Evolutionary conservation across 1,139 yeast genomes (phyloP), one percentile per base, ranked within the genome.

Genomic region (Debaryomyces subglobosus): DNA sequence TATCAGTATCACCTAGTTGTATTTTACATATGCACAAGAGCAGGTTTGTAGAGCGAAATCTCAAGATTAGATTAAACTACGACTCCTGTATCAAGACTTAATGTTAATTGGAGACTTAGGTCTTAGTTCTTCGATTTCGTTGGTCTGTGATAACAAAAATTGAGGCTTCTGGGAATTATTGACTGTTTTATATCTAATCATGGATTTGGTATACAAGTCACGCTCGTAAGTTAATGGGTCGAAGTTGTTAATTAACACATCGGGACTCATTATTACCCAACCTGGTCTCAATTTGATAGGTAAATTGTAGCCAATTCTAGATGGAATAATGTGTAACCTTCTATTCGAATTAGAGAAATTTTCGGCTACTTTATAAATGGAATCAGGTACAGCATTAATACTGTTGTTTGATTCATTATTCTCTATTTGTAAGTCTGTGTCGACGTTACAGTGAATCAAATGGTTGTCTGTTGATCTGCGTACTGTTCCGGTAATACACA

Each of bases 401-500:
- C 43, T 53, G 2, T 44, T 46, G 12, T 33, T 34, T 3, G 34
- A 32, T 27, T 47, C 46, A n/a, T 53, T 34, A 12, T 47, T 40
- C 84, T 64, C 94, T 41, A 76, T 77, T 51, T 86, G 86, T 49
- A 91, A 74, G 65, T 92, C 97, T 0, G 97, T 91, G 61, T 92
- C 96, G 34, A 91, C 82, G 61, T 92, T 92, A 68, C 98, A 92
- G 63, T 92, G 96, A 53, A 92, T 91, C 53, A 92, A 74, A 63
- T 89, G 91, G 24, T 79, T 80, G 66, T 92, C 97, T 0, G 86
- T 84, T 1, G 96, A 82, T 57, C 97, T 78, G 60, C 97, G 76
- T 10, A 92, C 92, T 0, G 97, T 92, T 5, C 97, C 97, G 3
- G 96, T 91, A 48, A 92, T 87, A 56, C 97, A 94, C 97, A 92